These are phyloP conservation scores for Vitis hybrid DNA, from an alignment of 177 flowering plant genomes.

Conservation along the genomic window DNA sequence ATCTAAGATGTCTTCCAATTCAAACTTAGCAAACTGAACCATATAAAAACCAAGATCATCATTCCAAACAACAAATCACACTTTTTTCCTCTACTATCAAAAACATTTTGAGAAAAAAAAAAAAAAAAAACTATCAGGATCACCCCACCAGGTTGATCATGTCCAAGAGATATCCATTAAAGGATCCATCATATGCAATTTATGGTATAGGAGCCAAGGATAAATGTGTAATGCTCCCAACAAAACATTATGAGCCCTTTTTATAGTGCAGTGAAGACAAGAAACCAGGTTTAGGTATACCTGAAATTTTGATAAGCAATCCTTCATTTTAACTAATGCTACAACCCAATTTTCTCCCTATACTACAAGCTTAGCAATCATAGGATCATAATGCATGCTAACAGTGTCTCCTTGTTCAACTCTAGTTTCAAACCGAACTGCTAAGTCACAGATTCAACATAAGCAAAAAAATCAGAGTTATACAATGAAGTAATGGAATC, in stretches of 20 bases:
- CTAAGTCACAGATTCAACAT: constrained; percentile 10
- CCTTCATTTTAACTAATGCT: constrained; percentile 83
- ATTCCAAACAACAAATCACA: not conserved
- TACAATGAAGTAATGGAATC: not conserved
- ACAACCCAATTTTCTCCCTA: constrained; percentile 82
- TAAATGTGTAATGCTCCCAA: not conserved
- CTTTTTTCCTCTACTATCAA: not conserved
- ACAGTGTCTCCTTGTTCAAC: constrained; percentile 92
- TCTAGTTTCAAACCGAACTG: constrained; percentile 97
- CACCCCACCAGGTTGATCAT: not conserved
- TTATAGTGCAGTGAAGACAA: not conserved
- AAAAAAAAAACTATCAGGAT: not conserved
- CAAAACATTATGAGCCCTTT: not conserved
- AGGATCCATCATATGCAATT: not conserved
- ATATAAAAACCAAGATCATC: not conserved
- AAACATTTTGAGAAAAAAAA: not conserved
- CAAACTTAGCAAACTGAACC: not conserved
- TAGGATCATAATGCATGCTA: constrained; percentile 98
- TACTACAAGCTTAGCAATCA: constrained; percentile 99
- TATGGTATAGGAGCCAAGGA: not conserved
- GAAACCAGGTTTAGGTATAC: constrained; percentile 27
- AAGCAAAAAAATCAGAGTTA: not conserved
- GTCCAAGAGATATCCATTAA: not conserved
- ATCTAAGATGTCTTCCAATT: not conserved
- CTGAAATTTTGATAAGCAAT: constrained; percentile 87